Conservation (phyloP, 78 protist genomes). For the Isochrysis galbana region DNA sequence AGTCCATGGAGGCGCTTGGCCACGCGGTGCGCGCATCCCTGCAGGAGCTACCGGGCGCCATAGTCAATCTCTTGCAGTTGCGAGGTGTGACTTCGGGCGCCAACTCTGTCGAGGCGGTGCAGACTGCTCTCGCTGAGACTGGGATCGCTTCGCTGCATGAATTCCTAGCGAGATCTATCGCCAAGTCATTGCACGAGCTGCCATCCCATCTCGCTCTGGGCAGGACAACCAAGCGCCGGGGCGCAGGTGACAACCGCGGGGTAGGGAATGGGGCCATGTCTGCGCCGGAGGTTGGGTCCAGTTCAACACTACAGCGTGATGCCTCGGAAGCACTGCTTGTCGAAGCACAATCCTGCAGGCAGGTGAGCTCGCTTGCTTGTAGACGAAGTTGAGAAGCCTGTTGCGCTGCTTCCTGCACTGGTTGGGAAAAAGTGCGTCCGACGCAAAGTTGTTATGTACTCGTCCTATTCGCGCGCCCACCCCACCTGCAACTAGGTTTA, state of each 20-base stretch:
- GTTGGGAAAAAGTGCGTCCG: too few species aligned
- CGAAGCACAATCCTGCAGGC: too few species aligned
- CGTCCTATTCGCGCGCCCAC: neutral
- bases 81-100: neutral
- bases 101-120: neutral
- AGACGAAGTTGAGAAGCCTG: too few species aligned
- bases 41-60: neutral
- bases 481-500: neutral
- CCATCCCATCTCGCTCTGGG: neutral
- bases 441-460: neutral
- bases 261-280: too few species aligned
- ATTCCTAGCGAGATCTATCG: neutral
- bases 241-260: too few species aligned
- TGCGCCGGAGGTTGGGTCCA: too few species aligned
- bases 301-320: too few species aligned
- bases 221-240: too few species aligned
- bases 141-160: neutral
- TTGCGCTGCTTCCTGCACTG: too few species aligned
- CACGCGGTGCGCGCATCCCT: neutral
- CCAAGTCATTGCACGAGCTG: neutral
- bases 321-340: too few species aligned
- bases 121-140: neutral
- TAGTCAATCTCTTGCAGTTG: too few species aligned
- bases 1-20: neutral
- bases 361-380: too few species aligned